Conservation (phyloP, 1,284 basidiomycete species). For the Heliocybe sulcata region DNA sequence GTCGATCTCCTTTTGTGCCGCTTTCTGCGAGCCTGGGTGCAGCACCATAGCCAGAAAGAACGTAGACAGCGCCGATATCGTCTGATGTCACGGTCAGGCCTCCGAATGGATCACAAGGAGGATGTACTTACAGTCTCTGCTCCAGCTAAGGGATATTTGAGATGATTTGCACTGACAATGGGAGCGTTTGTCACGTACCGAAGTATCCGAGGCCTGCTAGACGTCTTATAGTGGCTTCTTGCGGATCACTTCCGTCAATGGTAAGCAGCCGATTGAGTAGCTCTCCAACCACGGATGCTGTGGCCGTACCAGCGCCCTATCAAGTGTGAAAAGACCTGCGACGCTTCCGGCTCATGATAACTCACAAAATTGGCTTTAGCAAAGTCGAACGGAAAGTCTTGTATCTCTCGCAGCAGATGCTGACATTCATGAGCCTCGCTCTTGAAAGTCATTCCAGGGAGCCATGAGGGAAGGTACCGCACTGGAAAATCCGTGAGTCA, state of each 20-base stretch:
- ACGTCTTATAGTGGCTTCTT: background rate
- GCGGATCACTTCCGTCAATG: background rate
- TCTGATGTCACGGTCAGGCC: background rate
- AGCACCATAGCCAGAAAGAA: background rate
- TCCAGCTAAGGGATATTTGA: background rate
- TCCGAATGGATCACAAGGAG: background rate
- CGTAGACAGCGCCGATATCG: background rate
- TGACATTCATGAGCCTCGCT: background rate
- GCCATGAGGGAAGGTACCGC: background rate
- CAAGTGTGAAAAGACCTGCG: background rate
- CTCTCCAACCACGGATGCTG: background rate
- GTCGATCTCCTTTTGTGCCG: constrained; percentile 1
- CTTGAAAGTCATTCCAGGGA: background rate
- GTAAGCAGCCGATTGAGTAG: background rate
- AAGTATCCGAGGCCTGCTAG: background rate
- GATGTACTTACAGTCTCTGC: background rate
- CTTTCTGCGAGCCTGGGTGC: background rate
- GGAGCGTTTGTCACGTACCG: background rate
- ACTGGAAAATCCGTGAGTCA: background rate
- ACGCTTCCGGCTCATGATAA: background rate
- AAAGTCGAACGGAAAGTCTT: background rate
- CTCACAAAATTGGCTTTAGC: background rate
- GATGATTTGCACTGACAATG: no score
- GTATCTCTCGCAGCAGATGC: background rate
- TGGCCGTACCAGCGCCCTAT: background rate